Conservation (phyloP, 78 protist species). For the Tieghemostelium lacteum region DNA sequence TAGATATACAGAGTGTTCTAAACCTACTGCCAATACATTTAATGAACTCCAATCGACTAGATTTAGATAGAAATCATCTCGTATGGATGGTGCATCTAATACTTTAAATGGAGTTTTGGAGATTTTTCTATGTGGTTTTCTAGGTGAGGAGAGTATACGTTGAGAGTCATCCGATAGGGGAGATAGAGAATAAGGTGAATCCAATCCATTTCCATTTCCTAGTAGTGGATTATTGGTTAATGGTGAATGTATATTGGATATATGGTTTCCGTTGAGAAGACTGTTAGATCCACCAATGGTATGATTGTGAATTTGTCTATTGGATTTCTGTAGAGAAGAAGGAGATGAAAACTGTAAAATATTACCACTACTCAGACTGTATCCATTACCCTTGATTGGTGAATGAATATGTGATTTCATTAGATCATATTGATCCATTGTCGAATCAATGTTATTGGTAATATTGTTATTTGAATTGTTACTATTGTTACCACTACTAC, state of each 20-base stretch:
- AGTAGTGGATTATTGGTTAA: not conserved
- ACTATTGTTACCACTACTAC: not conserved
- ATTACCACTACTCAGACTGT: not conserved
- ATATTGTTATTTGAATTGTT: not conserved
- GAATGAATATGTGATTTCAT: not conserved
- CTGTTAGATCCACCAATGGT: not conserved
- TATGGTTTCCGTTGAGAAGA: not conserved
- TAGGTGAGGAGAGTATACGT: constrained; percentile 54
- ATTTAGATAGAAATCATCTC: constrained; percentile 97
- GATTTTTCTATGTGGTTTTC: constrained; percentile 62
- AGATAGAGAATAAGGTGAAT: constrained; percentile 51
- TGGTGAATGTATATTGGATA: not conserved
- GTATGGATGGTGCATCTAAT: constrained; percentile 70
- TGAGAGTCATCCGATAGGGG: constrained; percentile 44
- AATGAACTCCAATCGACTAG: constrained; percentile 95
- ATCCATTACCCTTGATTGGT: not conserved
- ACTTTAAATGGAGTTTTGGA: constrained; percentile 57
- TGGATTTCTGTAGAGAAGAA: not conserved
- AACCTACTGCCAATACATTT: constrained; percentile 95
- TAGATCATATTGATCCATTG: no score
- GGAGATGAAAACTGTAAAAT: not conserved
- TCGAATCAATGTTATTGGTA: not conserved
- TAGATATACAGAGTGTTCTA: constrained; percentile 91
- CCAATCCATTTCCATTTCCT: not conserved
- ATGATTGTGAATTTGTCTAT: no score